A percentile compares a stretch with the other conserved stretches of the same genome.
These are phyloP conservation scores for Globisporangium echinulatum DNA, from an alignment of 352 stramenopile species.

Conservation along the genomic window DNA sequence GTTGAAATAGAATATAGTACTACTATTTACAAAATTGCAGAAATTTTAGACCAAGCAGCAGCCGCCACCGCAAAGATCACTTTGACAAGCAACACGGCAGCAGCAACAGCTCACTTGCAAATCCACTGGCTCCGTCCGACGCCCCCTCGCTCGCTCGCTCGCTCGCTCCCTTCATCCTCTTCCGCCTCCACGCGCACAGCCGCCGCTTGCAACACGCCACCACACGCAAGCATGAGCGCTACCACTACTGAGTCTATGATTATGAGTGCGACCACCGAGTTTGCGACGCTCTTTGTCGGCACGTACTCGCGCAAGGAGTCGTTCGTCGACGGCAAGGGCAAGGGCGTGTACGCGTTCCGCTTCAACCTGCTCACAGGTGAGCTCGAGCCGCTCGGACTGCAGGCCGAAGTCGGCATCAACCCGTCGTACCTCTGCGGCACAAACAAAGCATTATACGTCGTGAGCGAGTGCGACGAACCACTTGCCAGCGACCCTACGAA, in stretches of 20 bases:
- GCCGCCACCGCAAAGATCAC: too few relatives aligned
- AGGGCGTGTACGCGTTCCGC: conserved; percentile 62
- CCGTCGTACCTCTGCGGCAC: conserved; percentile 54
- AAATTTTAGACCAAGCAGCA: too few relatives aligned
- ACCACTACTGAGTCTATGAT: not conserved
- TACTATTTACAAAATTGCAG: too few relatives aligned
- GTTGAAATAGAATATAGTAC: too few relatives aligned
- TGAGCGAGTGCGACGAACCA: conserved; percentile 65
- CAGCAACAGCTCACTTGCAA: too few relatives aligned
- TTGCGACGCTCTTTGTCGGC: conserved; percentile 61
- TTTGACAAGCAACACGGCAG: too few relatives aligned
- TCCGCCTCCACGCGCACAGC: too few relatives aligned
- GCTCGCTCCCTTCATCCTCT: too few relatives aligned
- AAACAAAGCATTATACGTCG: conserved; percentile 39
- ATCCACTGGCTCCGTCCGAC: too few relatives aligned
- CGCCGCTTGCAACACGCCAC: too few relatives aligned
- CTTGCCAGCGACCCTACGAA: conserved; percentile 18
- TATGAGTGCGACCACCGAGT: not conserved
- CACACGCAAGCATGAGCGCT: not conserved
- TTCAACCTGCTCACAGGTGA: conserved; percentile 45
- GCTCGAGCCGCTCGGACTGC: conserved; percentile 39
- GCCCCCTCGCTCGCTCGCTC: too few relatives aligned
- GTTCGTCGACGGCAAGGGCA: conserved; percentile 72
- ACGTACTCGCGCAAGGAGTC: conserved; percentile 81
- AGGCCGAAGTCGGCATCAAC: conserved; percentile 52